Evolutionary conservation across 768 basidiomycete genomes (phyloP).

Genomic region (Macrolepiota dolichaula): DNA sequence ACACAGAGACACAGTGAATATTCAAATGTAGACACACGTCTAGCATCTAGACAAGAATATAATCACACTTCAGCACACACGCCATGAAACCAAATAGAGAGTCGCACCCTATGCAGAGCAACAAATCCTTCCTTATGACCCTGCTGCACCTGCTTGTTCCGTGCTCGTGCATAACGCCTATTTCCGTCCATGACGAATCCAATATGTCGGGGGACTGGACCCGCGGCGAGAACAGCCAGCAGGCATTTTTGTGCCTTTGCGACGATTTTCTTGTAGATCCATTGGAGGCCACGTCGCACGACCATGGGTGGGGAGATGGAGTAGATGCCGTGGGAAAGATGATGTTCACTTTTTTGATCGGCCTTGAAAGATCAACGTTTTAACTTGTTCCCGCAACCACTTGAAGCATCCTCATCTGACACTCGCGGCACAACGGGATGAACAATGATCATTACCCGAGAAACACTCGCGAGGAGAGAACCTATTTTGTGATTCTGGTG

Average conservation of each 20-base stretch:
- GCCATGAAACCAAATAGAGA: background rate
- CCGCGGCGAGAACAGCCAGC: slow-evolving; percentile 67
- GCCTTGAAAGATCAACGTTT: no score
- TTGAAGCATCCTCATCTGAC: no score
- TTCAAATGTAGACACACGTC: slow-evolving; percentile 82
- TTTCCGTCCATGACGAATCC: slow-evolving; percentile 99
- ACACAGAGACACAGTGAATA: slow-evolving; percentile 85
- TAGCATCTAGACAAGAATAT: slow-evolving; percentile 52
- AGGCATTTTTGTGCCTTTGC: slow-evolving; percentile 42
- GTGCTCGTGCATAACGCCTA: slow-evolving; percentile 77
- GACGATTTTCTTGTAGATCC: slow-evolving; percentile 28
- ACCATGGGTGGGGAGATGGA: slow-evolving; percentile 14
- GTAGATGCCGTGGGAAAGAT: slow-evolving; percentile 7
- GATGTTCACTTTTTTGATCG: background rate
- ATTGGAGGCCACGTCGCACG: slow-evolving; percentile 23
- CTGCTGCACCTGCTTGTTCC: slow-evolving; percentile 60
- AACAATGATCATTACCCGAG: no score
- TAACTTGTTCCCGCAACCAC: background rate
- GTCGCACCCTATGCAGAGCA: slow-evolving; percentile 71
- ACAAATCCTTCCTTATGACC: slow-evolving; percentile 87
- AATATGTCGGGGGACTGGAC: slow-evolving; percentile 86
- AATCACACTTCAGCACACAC: background rate
- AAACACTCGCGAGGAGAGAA: no score
- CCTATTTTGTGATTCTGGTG: no score
- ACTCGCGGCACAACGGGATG: no score